Evolutionary conservation across 139 green algal species (phyloP).

Genomic region (Chlamydomonas sp.): DNA sequence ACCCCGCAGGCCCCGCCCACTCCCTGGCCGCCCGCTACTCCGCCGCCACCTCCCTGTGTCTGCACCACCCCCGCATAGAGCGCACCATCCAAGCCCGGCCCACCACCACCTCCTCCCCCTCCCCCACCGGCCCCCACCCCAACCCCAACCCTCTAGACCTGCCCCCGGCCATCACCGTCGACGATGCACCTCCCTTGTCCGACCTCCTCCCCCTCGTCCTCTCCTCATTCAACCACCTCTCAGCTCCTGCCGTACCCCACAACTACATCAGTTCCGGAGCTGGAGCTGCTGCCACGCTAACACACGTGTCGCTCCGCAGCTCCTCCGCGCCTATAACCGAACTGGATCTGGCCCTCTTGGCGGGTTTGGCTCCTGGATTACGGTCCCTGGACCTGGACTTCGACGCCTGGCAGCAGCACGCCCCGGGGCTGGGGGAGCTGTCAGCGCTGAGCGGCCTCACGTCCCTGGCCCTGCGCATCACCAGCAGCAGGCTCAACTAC

Average conservation of each 20-base stretch:
- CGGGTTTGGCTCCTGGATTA: background rate
- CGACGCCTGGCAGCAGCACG: background rate
- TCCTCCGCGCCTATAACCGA: background rate
- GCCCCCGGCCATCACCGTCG: too few relatives aligned
- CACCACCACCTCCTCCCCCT: too few relatives aligned
- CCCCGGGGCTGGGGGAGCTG: background rate
- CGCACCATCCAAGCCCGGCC: background rate
- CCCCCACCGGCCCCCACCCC: too few relatives aligned
- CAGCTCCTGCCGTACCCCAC: too few relatives aligned
- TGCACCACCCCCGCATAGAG: constrained; percentile 2
- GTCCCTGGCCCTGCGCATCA: background rate
- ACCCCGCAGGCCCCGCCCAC: background rate
- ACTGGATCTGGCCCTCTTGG: constrained; percentile 4
- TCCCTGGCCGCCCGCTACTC: background rate
- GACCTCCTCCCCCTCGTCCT: too few relatives aligned
- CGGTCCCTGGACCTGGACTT: constrained; percentile 1
- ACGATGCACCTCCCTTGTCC: too few relatives aligned
- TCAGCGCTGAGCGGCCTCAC: background rate
- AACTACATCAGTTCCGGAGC: too few relatives aligned
- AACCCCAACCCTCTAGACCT: too few relatives aligned
- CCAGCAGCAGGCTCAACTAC: constrained; percentile 17
- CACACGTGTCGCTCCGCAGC: background rate
- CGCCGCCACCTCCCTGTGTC: background rate
- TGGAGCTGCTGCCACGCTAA: too few relatives aligned
- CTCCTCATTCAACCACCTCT: too few relatives aligned